These are phyloP conservation scores for Spencermartinsiella europaea DNA, from an alignment of 805 yeast species.

Conservation along the genomic window DNA sequence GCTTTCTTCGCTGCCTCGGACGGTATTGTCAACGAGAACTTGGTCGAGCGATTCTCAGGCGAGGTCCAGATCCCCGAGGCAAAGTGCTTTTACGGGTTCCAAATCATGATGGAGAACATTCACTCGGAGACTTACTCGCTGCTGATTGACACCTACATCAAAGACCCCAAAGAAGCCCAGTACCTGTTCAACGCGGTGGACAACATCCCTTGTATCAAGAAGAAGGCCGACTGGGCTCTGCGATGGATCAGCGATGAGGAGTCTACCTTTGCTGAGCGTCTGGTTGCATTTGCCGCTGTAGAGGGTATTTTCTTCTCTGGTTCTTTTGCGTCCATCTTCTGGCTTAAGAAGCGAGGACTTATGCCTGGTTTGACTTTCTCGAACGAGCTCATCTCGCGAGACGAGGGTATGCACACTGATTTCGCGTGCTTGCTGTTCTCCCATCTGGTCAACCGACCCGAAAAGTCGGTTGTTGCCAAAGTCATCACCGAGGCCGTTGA, in stretches of 20 bases:
- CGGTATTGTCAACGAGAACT: slow-evolving; percentile 96
- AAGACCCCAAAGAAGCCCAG: slow-evolving; percentile 90
- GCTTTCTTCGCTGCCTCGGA: slow-evolving; percentile 99
- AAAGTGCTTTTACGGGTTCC: slow-evolving; percentile 98
- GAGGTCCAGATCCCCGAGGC: slow-evolving; percentile 98
- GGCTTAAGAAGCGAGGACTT: slow-evolving; percentile 98
- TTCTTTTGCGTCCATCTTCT: slow-evolving; percentile 95
- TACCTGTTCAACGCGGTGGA: slow-evolving; percentile 93
- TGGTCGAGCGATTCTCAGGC: slow-evolving; percentile 94
- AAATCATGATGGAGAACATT: slow-evolving; percentile 99
- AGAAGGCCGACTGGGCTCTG: slow-evolving; percentile 98
- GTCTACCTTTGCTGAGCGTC: slow-evolving; percentile 90
- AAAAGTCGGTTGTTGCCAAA: slow-evolving; percentile 67
- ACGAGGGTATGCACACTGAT: slow-evolving; percentile 98
- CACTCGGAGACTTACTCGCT: slow-evolving; percentile 96
- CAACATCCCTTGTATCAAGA: slow-evolving; percentile 91
- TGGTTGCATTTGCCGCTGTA: slow-evolving; percentile 97
- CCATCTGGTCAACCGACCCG: slow-evolving; percentile 87
- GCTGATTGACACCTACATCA: slow-evolving; percentile 89
- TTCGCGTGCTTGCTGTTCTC: slow-evolving; percentile 94
- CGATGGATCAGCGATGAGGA: slow-evolving; percentile 91
- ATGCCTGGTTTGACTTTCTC: slow-evolving; percentile 99
- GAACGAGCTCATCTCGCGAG: slow-evolving; percentile 95
- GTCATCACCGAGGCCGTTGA: slow-evolving; percentile 93
- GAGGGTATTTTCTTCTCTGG: slow-evolving; percentile 99